phyloP scores from a whole-genome alignment of 768 basidiomycete species.

The Dacryopinax primogenitus region DNA sequence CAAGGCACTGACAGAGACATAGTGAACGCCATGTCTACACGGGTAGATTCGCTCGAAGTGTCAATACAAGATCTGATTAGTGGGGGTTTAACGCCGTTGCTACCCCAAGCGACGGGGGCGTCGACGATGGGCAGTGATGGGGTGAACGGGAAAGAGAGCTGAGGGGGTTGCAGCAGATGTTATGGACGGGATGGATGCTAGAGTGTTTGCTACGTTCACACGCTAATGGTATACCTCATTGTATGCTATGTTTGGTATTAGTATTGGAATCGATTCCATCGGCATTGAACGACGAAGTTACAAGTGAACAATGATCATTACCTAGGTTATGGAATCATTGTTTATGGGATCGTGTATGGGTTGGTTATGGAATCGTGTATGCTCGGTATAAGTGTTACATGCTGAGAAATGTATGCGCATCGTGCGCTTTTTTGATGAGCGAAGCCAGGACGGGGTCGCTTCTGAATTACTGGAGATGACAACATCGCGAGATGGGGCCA shows the following conservation, averaged over 20 bases:
- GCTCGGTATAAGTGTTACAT: neutral
- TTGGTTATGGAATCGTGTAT: too few relatives aligned
- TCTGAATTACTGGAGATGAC: too few relatives aligned
- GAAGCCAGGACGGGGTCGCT: too few relatives aligned
- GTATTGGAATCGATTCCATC: too few relatives aligned
- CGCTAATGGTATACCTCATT: neutral
- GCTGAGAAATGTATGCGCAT: neutral
- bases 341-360: too few relatives aligned
- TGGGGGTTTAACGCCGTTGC: conserved; percentile 32
- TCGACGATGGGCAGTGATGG: neutral
- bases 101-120: conserved; percentile 1
- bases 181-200: neutral
- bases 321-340: too few relatives aligned
- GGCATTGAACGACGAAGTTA: too few relatives aligned
- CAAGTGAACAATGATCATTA: too few relatives aligned
- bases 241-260: too few relatives aligned
- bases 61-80: conserved; percentile 89
- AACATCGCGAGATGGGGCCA: too few relatives aligned
- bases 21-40: conserved; percentile 90
- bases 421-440: too few relatives aligned
- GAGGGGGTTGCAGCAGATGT: neutral
- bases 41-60: conserved; percentile 79
- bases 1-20: conserved; percentile 12
- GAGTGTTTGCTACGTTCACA: too few relatives aligned
- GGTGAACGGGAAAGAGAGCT: neutral